Evolutionary conservation across 2,329 filamentous ascomycete genomes (phyloP).

Genomic region (Ophiostoma quercus): DNA sequence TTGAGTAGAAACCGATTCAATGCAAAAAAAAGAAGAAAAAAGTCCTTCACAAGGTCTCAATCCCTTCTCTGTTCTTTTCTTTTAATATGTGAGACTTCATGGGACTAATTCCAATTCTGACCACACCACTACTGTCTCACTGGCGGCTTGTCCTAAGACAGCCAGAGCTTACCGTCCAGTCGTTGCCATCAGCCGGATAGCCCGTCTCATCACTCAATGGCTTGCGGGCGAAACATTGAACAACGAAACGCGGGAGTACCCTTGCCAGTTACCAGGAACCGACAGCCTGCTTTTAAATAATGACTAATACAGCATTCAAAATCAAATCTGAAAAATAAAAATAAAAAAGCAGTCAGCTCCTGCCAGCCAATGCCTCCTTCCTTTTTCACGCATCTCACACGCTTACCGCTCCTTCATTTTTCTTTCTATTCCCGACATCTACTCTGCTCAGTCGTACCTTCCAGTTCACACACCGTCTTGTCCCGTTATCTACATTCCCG

Average conservation of each 20-base stretch:
- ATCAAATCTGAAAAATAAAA: background rate
- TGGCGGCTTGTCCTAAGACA: background rate
- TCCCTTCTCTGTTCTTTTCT: background rate
- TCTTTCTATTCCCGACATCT: background rate
- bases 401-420: constrained; percentile 6
- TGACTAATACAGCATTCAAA: background rate
- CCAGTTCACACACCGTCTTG: background rate
- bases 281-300: too few species aligned
- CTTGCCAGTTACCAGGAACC: constrained; percentile 3
- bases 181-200: background rate
- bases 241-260: background rate
- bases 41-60: too few species aligned
- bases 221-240: background rate
- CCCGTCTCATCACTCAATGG: background rate
- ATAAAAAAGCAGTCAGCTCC: background rate
- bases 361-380: background rate
- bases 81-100: too few species aligned
- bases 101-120: background rate
- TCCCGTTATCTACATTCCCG: background rate
- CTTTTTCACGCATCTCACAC: constrained; percentile 2
- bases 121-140: constrained; percentile 7
- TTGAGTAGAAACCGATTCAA: too few species aligned
- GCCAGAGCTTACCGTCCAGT: background rate
- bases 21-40: too few species aligned
- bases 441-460: background rate